A percentile compares a stretch with the other conserved stretches of the same genome.
Conservation (phyloP, 2,329 filamentous ascomycete genomes). For the Aspergillus sp. region DNA sequence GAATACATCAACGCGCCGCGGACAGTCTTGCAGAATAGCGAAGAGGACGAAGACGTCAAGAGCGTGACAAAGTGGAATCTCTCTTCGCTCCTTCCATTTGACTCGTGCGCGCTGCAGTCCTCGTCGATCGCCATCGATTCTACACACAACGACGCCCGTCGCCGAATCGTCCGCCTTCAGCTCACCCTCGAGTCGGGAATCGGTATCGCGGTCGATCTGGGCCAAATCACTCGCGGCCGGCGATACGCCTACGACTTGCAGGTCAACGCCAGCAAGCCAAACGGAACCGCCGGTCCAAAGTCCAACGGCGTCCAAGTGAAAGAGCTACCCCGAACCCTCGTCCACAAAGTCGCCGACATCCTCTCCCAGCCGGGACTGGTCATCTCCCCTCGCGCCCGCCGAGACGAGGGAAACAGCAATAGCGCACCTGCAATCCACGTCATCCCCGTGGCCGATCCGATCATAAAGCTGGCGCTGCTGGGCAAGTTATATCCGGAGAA, state of each 20-base stretch:
- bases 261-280: background rate
- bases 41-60: background rate
- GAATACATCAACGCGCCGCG: conserved; percentile 5
- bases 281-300: background rate
- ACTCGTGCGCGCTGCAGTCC: conserved; percentile 3
- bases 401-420: background rate
- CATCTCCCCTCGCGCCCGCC: background rate
- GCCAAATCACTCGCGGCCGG: conserved; percentile 29
- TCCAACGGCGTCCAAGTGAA: background rate
- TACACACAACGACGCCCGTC: background rate
- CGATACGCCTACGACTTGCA: conserved; percentile 27
- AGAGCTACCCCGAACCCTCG: background rate
- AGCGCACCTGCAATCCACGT: conserved; percentile 22
- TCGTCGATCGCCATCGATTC: conserved; percentile 8
- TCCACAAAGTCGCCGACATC: conserved; percentile 15
- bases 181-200: conserved; percentile 20
- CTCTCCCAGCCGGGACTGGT: conserved; percentile 1
- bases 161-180: conserved; percentile 13
- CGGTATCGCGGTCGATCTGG: conserved; percentile 24
- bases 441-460: conserved; percentile 21
- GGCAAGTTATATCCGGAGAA: conserved; percentile 34
- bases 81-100: background rate
- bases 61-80: conserved; percentile 9
- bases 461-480: conserved; percentile 26
- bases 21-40: background rate